These are phyloP conservation scores for Entoloma clypeatum DNA, from an alignment of 1,284 basidiomycete genomes.

Conservation along the genomic window DNA sequence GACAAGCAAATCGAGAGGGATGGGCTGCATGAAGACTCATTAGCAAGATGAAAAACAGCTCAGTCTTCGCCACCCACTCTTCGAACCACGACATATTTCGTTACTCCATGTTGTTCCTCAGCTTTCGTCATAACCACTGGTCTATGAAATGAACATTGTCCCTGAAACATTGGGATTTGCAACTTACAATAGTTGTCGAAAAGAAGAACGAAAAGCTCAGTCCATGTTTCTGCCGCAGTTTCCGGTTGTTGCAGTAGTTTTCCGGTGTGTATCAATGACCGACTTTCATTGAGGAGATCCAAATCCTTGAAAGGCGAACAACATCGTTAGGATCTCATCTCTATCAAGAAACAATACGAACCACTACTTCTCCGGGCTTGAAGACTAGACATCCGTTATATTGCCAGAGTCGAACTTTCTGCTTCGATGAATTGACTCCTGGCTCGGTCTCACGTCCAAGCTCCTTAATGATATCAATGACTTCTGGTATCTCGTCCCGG, in stretches of 20 bases:
- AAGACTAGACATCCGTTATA: conserved; percentile 78
- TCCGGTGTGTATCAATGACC: conserved; percentile 80
- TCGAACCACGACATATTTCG: conserved; percentile 76
- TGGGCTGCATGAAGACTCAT: conserved; percentile 53
- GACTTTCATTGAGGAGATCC: conserved; percentile 79
- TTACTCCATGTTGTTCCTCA: conserved; percentile 68
- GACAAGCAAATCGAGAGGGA: conserved; percentile 83
- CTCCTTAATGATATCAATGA: conserved; percentile 81
- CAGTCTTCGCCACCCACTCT: conserved; percentile 48
- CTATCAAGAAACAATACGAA: conserved; percentile 50
- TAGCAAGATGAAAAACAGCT: conserved; percentile 1
- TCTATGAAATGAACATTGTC: neutral
- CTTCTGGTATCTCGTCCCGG: conserved; percentile 71
- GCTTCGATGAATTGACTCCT: conserved; percentile 77
- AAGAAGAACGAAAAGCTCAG: conserved; percentile 80
- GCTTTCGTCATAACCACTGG: conserved; percentile 86
- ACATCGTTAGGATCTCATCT: conserved; percentile 5
- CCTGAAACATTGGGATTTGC: neutral
- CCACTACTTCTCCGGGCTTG: conserved; percentile 75
- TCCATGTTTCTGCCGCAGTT: conserved; percentile 81
- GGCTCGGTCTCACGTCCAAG: conserved; percentile 84
- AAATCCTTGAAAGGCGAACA: conserved; percentile 51
- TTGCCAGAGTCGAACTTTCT: conserved; percentile 84
- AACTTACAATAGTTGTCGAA: conserved; percentile 90
- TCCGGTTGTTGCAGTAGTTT: conserved; percentile 84